Evolutionary conservation across 1,284 basidiomycete species (phyloP), one percentile per base, ranked within the genome.

Genomic region (Butyriboletus appendiculatus): DNA sequence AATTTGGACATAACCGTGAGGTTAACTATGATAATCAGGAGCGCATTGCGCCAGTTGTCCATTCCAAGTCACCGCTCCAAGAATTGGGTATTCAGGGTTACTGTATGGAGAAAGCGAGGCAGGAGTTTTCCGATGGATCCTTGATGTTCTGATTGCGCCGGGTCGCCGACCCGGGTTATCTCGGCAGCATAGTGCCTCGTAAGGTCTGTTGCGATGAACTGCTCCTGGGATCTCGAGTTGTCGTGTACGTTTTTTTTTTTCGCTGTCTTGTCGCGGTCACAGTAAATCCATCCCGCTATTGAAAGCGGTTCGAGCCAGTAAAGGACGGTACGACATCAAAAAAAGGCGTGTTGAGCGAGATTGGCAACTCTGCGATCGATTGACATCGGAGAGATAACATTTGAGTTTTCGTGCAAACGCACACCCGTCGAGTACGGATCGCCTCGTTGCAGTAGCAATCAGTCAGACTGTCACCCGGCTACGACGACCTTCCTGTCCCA

Each of bases 401-500:
- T 54, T 16, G n/a, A 35, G 48, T 47, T 51, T 55, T 55, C 24
- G 50, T 43, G 15, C 16, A 53, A 12, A 22, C 15, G n/a, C 32
- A 38, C n/a, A 39, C 15, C 38, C 26, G 24, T 35, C 39, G 33
- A 41, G 11, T 11, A 39, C 42, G 26, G 41, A 18, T 14, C 11
- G 6, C 11, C 26, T 24, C 41, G 42, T 43, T 16, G 6, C 26
- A 26, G 8, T 10, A 14, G n/a, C 24, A 4, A 9, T 42, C 26
- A 10, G 20, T 39, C 18, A 45, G 30, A 45, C 56, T 37, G 40
- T 33, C 18, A 41, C 28, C 48, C 18, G 26, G 44, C 42, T 41
- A 62, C 62, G 43, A 52, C 55, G 49, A 48, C 52, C 16, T 59
- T 12, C 40, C 22, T 26, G 34, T n/a, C 64, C 53, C 45, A 43